These are phyloP conservation scores for Erodium trifolium DNA, from an alignment of 441 rosid genomes.

Conservation along the genomic window DNA sequence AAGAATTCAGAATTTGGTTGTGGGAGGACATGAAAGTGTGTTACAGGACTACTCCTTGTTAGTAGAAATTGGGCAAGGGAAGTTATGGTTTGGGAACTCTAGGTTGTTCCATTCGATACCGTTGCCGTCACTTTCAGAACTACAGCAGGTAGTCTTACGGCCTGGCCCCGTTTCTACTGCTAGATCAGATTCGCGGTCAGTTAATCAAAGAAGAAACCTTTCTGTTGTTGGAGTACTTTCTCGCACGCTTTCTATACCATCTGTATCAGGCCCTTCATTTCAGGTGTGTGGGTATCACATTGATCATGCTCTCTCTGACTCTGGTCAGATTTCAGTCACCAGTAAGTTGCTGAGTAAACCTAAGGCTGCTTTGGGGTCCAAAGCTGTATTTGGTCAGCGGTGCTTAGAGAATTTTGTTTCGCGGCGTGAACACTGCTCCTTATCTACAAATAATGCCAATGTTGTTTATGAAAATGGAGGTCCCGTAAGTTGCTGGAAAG, in stretches of 20 bases:
- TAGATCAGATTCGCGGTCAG: constrained; percentile 39
- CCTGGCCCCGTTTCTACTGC: constrained; percentile 40
- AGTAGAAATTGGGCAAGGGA: constrained; percentile 43
- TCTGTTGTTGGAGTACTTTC: constrained; percentile 78
- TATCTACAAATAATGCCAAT: constrained; percentile 2
- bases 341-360: constrained; percentile 22
- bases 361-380: constrained; percentile 49
- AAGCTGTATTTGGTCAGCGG: constrained; percentile 23
- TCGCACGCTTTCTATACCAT: constrained; percentile 70
- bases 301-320: constrained; percentile 43
- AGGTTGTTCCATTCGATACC: constrained; percentile 44
- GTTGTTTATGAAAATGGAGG: constrained; percentile 27
- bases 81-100: constrained; percentile 39
- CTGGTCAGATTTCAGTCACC: background rate
- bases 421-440: too few relatives aligned
- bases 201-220: constrained; percentile 50
- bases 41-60: constrained; percentile 32
- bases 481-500: constrained; percentile 29
- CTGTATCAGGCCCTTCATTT: constrained; percentile 81
- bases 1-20: constrained; percentile 35
- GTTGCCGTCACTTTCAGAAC: constrained; percentile 34
- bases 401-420: too few relatives aligned
- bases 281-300: constrained; percentile 80
- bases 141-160: constrained; percentile 36
- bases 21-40: constrained; percentile 29